Percentiles rank a stretch among this genome's conserved stretches.
phyloP scores from a whole-genome alignment of 2,329 filamentous ascomycete genomes.

The Alternaria gaisen region DNA sequence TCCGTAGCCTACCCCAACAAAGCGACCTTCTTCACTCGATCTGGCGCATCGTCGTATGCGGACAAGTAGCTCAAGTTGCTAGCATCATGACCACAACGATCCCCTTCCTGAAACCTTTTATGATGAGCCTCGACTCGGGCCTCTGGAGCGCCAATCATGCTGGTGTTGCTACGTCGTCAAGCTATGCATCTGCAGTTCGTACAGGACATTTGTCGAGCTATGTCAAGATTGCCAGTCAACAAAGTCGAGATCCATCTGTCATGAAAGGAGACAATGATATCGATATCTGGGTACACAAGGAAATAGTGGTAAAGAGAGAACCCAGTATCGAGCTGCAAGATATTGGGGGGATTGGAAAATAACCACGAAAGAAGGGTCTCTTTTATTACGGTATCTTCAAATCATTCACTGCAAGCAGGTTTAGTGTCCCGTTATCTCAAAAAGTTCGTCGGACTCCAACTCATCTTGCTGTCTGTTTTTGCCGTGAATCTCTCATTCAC shows the following conservation, averaged over 20 bases:
- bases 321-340: background rate
- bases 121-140: conserved; percentile 18
- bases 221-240: background rate
- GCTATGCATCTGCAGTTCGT: background rate
- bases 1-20: background rate
- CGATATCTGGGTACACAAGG: conserved; percentile 1
- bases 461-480: accelerated
- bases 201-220: background rate
- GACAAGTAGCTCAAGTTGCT: conserved; percentile 9
- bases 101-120: conserved; percentile 17
- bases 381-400: background rate
- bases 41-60: conserved; percentile 14
- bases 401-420: background rate
- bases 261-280: background rate
- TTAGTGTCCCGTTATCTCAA: background rate
- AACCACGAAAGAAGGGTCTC: background rate
- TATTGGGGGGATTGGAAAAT: background rate
- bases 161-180: background rate
- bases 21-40: conserved; percentile 8
- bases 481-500: background rate
- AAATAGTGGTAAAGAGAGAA: background rate
- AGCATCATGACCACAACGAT: conserved; percentile 16
- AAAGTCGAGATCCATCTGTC: background rate
- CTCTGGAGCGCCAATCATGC: conserved; percentile 5
- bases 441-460: background rate